Conservation (phyloP, 2,329 filamentous ascomycete genomes). For the Fusarium sp. region DNA sequence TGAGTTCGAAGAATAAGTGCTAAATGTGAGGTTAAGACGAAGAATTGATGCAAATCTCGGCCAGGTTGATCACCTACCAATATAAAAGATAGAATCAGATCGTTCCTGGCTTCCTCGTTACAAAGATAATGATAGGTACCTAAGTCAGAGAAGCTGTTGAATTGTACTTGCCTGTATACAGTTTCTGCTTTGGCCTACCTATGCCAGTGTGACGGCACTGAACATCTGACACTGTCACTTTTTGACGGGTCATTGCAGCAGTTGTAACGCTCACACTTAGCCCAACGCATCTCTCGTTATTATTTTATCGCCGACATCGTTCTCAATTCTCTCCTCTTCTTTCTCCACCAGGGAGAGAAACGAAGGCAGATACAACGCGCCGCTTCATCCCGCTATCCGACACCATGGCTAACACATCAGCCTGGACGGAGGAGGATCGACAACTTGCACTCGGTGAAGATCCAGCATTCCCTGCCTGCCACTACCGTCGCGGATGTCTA, state of each 20-base stretch:
- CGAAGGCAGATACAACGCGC: background rate
- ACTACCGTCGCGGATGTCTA: slow-evolving; percentile 44
- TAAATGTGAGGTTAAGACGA: too few relatives aligned
- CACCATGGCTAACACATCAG: slow-evolving; percentile 8
- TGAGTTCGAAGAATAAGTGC: too few relatives aligned
- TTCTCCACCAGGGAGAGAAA: background rate
- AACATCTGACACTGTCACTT: background rate
- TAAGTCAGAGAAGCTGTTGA: too few relatives aligned
- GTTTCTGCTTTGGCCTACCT: background rate
- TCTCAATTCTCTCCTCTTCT: background rate
- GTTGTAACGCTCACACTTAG: slow-evolving; percentile 8
- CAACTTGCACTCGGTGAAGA: slow-evolving; percentile 24
- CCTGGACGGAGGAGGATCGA: slow-evolving; percentile 44
- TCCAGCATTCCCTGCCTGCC: slow-evolving; percentile 25
- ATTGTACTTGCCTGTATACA: too few relatives aligned
- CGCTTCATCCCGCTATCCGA: background rate
- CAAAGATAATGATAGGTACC: too few relatives aligned
- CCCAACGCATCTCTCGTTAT: background rate
- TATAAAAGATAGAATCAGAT: too few relatives aligned
- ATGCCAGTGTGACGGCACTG: background rate
- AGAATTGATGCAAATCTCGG: too few relatives aligned
- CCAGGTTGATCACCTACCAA: too few relatives aligned
- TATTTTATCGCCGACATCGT: background rate
- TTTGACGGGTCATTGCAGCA: background rate
- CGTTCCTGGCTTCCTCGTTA: too few relatives aligned